Conservation (phyloP, 345 rosid genomes). For the Durio zibethinus region DNA sequence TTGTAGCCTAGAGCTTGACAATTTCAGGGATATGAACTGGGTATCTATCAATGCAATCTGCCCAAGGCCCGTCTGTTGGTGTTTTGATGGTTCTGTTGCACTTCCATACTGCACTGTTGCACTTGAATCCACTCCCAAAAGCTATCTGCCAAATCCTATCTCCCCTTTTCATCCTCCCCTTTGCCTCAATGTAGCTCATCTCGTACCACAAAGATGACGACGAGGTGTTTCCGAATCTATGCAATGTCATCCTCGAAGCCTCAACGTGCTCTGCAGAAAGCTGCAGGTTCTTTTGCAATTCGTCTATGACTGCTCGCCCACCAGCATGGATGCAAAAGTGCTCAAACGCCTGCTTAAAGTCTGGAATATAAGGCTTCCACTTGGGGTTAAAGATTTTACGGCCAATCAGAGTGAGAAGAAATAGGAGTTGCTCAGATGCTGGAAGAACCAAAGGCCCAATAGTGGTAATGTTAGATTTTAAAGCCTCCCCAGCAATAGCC, state of each 20-base stretch:
- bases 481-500: slow-evolving; percentile 80
- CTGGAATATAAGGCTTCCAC: slow-evolving; percentile 77
- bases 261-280: slow-evolving; percentile 69
- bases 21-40: slow-evolving; percentile 80
- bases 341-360: slow-evolving; percentile 84
- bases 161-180: slow-evolving; percentile 72
- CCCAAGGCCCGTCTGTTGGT: slow-evolving; percentile 62
- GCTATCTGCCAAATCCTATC: slow-evolving; percentile 82
- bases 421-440: slow-evolving; percentile 71
- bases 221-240: slow-evolving; percentile 84
- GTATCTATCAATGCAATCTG: slow-evolving; percentile 63
- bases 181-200: slow-evolving; percentile 64
- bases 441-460: slow-evolving; percentile 76
- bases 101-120: slow-evolving; percentile 91
- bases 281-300: slow-evolving; percentile 69
- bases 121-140: slow-evolving; percentile 89
- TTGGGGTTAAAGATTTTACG: slow-evolving; percentile 61
- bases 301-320: slow-evolving; percentile 85
- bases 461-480: slow-evolving; percentile 74
- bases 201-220: slow-evolving; percentile 89
- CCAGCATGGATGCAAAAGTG: slow-evolving; percentile 96
- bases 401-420: slow-evolving; percentile 52
- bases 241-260: slow-evolving; percentile 81
- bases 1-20: slow-evolving; percentile 47
- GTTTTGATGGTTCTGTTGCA: slow-evolving; percentile 63